A percentile compares a stretch with the other conserved stretches of the same genome.
phyloP scores from a whole-genome alignment of 768 basidiomycete species.

The Suillus spraguei region DNA sequence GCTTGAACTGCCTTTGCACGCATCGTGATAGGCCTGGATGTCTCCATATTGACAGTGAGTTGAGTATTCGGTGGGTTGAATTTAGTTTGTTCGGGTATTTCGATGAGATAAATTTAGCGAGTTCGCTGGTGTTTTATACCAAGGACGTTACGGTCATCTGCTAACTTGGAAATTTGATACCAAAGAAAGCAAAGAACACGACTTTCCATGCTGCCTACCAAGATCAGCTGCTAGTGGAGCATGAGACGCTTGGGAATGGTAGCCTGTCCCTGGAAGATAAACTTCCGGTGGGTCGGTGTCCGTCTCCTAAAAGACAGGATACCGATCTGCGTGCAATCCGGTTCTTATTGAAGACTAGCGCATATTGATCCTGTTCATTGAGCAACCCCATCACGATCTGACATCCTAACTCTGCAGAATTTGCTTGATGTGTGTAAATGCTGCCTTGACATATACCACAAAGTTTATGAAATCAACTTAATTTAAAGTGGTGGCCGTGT shows the following conservation, averaged over 20 bases:
- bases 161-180: not conserved
- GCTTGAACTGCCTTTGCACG: not conserved
- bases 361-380: not conserved
- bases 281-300: not conserved
- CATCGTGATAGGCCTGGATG: not conserved
- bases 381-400: not conserved
- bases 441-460: not conserved
- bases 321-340: not conserved
- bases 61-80: not conserved
- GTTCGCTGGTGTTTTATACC: conserved; percentile 1
- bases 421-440: not conserved
- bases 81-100: not conserved
- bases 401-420: not conserved
- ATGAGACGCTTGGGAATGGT: not conserved
- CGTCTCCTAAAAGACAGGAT: not conserved
- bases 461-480: not conserved
- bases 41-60: not conserved
- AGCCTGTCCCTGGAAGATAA: not conserved
- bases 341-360: not conserved
- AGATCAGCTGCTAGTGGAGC: not conserved
- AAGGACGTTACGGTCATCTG: not conserved
- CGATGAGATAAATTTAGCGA: not conserved
- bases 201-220: not conserved
- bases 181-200: not conserved
- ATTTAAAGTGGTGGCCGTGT: not conserved